Base-by-base conservation (phyloP, 805 yeast species). In the Spathaspora sp. region DNA sequence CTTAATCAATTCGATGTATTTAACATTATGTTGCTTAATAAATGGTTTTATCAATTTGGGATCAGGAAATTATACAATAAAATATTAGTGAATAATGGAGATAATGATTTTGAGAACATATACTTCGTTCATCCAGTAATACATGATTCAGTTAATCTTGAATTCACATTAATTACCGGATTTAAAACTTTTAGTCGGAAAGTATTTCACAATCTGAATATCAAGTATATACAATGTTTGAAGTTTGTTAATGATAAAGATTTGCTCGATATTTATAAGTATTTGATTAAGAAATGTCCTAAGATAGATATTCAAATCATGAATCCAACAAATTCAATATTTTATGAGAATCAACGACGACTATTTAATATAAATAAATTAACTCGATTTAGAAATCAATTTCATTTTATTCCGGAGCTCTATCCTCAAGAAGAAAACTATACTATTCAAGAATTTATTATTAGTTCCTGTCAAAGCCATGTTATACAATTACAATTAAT, bases 201-300 rank as follows among this genome's bases (percentile, higher is more conserved):
- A 16, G 40, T 35, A 11, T 35, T 35, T 3, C 7, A n/a, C 9
- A 14, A 7, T 4, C 16, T 2, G 8, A 35, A 16, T n/a, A 35
- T 10, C 4, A 35, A 10, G 18, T 35, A 11, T 35, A 17, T 35
- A 11, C 3, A 35, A 14, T 16, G 16, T 6, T 17, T 35, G 14
- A 35, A 3, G 11, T 35, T 35, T n/a, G 9, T 3, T 35, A 35
- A 3, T n/a, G 18, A 14, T 10, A 26, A 28, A 14, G 11, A 16
- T 26, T 42, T 28, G 26, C 29, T n/a, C 10, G 18, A 8, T 16
- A 39, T 26, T 49, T 16, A 38, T n/a, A n/a, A 19, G 26, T 6
- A 28, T 28, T 26, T 50, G 47, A 35, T 32, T 52, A 35, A 20
- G 40, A 19, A 43, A 19, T 38, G 38, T 43, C 40, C 40, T 35